Base-by-base conservation (phyloP, 345 rosid species). In the Heritiera littoralis region DNA sequence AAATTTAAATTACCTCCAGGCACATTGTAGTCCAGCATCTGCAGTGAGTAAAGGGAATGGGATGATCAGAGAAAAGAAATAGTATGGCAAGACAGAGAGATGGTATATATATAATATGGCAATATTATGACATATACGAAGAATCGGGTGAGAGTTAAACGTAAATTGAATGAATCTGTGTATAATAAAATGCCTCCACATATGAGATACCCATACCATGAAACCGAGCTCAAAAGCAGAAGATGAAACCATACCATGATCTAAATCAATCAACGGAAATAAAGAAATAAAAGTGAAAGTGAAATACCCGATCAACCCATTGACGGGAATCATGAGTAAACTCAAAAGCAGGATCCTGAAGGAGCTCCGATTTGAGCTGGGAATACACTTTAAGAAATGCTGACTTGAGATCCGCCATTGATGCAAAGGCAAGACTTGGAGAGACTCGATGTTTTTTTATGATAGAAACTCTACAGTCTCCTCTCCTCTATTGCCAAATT, bases 11-110 rank as follows among this genome's bases (percentile, higher is more conserved):
- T 80, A 93, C 98, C 98, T 86, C 99, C 98, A 30, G 91, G 92
- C 45, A 95, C 98, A 78, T 91, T 95, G 89, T 95, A 93, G 77
- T 91, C 94, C 82, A 95, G 79, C 98, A 95, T 95, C 98, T 95
- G 89, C 84, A 84, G 76, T 78, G 78, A 14, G 66, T 18, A 79
- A 40, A 54, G 66, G 17, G 81, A 28, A 46, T 28, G 8, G 43
- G 18, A 69, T 43, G 20, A 52, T 72, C 30, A 82, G 81, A 17
- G 30, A 18, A 41, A 41, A 41, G 4, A 61, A 20, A 55, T 0
- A 7, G 2, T 7, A 71, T 7, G 11, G n/a, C 59, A 15, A 70
- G 12, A 48, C 35, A 43, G 38, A 23, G 32, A 48, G 35, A 2
- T 23, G 13, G n/a, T 54, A 52, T 43, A 43, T 2, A 0, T 43